Evolutionary conservation across 495 filamentous ascomycete species (phyloP).

Genomic region (Annulohypoxylon maeteangense): DNA sequence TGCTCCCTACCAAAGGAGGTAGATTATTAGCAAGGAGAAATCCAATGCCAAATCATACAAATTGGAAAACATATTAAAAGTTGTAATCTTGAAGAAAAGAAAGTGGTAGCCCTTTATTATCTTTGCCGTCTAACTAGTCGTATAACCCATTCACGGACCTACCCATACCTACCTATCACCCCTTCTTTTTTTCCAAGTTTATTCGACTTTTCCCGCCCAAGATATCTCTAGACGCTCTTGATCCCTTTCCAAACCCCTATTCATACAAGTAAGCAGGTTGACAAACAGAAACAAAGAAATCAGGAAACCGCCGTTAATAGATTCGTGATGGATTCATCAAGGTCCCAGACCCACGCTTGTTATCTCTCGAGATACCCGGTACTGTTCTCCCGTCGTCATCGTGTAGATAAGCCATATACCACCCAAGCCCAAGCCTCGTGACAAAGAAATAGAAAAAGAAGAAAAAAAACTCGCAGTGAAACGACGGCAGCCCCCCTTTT

Average conservation of each 20-base stretch:
- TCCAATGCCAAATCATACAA: not conserved
- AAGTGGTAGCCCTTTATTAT: too few species aligned
- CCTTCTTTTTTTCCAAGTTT: not conserved
- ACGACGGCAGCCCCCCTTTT: not conserved
- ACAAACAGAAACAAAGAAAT: not conserved
- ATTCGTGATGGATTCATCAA: conserved; percentile 1
- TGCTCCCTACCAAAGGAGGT: not conserved
- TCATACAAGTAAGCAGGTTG: not conserved
- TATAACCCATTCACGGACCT: too few species aligned
- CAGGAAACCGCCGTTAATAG: not conserved
- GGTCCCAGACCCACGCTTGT: not conserved
- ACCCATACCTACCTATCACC: too few species aligned
- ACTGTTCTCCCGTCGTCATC: not conserved
- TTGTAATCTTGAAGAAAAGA: too few species aligned
- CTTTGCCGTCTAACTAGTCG: too few species aligned
- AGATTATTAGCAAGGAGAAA: not conserved
- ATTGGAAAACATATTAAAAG: too few species aligned
- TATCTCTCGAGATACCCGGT: not conserved
- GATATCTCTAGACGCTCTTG: not conserved
- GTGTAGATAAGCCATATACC: not conserved
- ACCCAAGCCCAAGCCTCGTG: not conserved
- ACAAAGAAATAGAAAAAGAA: not conserved
- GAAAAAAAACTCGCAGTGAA: not conserved
- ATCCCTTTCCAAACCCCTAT: not conserved
- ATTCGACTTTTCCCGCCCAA: not conserved